phyloP scores from a whole-genome alignment of 2,329 filamentous ascomycete species.

The Sarocladium brachiariae region DNA sequence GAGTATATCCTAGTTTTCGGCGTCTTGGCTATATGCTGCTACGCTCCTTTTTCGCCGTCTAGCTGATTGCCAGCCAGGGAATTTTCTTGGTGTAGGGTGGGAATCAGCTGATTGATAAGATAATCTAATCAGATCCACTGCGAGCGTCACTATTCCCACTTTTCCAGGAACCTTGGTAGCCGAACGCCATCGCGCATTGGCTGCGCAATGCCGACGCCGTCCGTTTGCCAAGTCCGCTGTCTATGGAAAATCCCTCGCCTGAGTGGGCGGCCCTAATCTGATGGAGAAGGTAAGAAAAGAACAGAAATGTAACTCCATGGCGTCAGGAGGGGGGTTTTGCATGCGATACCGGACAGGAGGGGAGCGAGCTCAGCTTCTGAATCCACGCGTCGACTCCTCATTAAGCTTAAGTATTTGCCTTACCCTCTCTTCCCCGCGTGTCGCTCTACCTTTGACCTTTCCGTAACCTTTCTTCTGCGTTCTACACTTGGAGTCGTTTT shows the following conservation, averaged over 20 bases:
- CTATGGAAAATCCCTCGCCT: slow-evolving; percentile 4
- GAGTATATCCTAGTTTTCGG: too few species aligned
- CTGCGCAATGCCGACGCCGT: background rate
- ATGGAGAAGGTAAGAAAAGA: too few species aligned
- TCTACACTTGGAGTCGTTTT: background rate
- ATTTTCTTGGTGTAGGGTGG: too few species aligned
- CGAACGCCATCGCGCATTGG: background rate
- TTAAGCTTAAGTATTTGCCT: slow-evolving; percentile 3
- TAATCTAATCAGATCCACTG: slow-evolving; percentile 20
- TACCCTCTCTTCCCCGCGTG: slow-evolving; percentile 5
- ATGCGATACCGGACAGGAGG: too few species aligned
- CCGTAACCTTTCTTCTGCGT: background rate
- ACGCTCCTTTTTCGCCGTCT: too few species aligned
- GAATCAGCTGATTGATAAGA: slow-evolving; percentile 31
- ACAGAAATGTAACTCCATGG: background rate
- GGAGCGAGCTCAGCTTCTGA: too few species aligned
- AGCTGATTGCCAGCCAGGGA: too few species aligned
- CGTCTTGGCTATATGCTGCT: too few species aligned
- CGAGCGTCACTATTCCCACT: slow-evolving; percentile 2
- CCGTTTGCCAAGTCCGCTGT: background rate
- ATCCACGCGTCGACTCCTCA: background rate
- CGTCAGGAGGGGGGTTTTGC: background rate
- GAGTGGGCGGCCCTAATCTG: background rate
- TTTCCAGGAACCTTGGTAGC: background rate
- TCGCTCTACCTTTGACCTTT: too few species aligned